Evolutionary conservation across 2,329 filamentous ascomycete genomes (phyloP).

Genomic region (Talaromyces islandicus): DNA sequence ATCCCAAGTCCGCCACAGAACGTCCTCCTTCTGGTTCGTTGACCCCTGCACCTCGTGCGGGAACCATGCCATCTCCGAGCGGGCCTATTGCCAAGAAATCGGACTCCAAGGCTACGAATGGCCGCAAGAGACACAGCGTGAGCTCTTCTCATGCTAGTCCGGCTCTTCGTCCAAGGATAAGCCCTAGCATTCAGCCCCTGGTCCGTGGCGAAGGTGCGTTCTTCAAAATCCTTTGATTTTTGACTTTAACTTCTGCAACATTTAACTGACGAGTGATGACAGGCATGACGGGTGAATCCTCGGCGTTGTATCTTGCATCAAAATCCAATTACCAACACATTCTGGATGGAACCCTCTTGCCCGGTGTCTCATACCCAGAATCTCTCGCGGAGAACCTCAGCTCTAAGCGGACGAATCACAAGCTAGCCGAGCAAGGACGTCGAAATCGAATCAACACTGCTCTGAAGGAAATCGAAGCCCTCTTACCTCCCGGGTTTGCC

Average conservation of each 20-base stretch:
- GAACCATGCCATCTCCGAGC: conserved; percentile 48
- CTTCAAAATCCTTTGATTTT: neutral
- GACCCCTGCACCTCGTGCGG: conserved; percentile 49
- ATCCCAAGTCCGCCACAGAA: conserved; percentile 30
- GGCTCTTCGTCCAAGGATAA: conserved; percentile 80
- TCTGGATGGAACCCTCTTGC: conserved; percentile 83
- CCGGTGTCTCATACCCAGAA: conserved; percentile 83
- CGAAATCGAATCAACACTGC: conserved; percentile 94
- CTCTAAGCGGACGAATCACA: conserved; percentile 94
- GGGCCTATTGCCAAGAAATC: conserved; percentile 34
- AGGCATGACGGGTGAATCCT: conserved; percentile 50
- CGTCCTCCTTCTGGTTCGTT: conserved; percentile 28
- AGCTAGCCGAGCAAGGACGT: conserved; percentile 93
- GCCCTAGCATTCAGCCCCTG: conserved; percentile 87
- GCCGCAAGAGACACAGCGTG: conserved; percentile 65
- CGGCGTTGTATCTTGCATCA: conserved; percentile 73
- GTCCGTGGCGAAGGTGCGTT: conserved; percentile 63
- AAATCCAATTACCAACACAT: conserved; percentile 99
- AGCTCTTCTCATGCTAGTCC: conserved; percentile 76
- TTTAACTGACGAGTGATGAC: conserved; percentile 5
- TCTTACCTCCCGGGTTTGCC: conserved; percentile 59
- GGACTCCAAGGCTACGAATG: conserved; percentile 44
- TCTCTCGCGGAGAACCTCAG: conserved; percentile 89
- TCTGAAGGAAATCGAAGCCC: conserved; percentile 78
- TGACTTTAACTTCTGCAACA: neutral